These are phyloP conservation scores for Lichtheimia corymbifera DNA, from an alignment of 371 early-diverging fungal species.

Conservation along the genomic window DNA sequence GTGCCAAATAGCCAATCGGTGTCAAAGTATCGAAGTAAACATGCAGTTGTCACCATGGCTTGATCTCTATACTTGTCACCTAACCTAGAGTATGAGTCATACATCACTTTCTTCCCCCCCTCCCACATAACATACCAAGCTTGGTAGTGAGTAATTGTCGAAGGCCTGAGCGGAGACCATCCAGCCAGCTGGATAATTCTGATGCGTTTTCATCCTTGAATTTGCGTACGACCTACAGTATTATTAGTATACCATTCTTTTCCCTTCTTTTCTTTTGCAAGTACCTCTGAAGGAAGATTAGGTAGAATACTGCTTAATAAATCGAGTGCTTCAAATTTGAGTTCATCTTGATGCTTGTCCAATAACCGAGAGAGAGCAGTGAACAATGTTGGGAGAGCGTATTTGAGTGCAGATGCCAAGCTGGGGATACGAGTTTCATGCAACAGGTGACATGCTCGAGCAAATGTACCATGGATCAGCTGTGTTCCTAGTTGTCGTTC, in stretches of 20 bases:
- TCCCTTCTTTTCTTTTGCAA: background rate
- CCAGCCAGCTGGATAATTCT: constrained; percentile 18
- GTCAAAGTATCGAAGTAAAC: constrained; percentile 40
- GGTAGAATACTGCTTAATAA: constrained; percentile 29
- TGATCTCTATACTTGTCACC: constrained; percentile 35
- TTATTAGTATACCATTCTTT: background rate
- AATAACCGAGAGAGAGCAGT: constrained; percentile 28
- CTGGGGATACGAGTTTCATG: constrained; percentile 28
- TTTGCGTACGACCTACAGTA: constrained; percentile 22
- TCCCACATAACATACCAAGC: constrained; percentile 30
- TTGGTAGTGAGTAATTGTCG: constrained; percentile 40
- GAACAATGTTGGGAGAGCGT: constrained; percentile 32
- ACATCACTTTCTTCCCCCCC: too few species aligned
- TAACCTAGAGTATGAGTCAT: background rate
- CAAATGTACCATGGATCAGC: constrained; percentile 21
- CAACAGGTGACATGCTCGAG: constrained; percentile 26
- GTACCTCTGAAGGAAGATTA: constrained; percentile 30
- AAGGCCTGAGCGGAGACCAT: constrained; percentile 24
- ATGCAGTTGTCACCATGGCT: constrained; percentile 28
- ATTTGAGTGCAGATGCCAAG: constrained; percentile 30
- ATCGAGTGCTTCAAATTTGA: constrained; percentile 37
- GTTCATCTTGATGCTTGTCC: constrained; percentile 26
- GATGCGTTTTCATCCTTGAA: constrained; percentile 28
- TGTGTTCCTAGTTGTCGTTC: constrained; percentile 26
- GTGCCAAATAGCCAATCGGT: constrained; percentile 47